Conservation (phyloP, 768 basidiomycete species). For the Mycena galopus region DNA sequence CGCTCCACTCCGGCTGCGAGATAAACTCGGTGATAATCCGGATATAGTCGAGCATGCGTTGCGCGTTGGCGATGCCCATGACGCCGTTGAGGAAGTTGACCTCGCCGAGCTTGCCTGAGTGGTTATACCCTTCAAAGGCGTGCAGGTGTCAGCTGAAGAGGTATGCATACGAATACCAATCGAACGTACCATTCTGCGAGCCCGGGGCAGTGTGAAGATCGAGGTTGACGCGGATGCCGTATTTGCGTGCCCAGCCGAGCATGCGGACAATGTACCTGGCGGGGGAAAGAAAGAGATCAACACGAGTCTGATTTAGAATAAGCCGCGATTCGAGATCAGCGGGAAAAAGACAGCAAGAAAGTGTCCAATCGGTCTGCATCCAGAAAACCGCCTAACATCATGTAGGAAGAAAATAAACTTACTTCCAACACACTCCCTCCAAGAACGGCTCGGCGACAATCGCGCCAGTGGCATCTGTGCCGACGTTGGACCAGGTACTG, state of each 20-base stretch:
- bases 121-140: neutral
- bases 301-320: no score
- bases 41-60: conserved; percentile 64
- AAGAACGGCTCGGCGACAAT: no score
- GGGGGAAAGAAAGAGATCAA: no score
- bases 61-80: neutral
- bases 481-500: no score
- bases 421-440: no score
- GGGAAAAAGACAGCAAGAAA: no score
- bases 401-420: no score
- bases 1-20: neutral
- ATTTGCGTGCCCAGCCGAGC: neutral
- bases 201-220: neutral
- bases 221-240: neutral
- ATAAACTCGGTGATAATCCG: neutral
- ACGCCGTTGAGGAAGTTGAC: neutral
- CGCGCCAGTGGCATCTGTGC: no score
- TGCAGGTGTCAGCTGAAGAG: no score
- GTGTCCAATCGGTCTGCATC: no score
- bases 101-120: neutral
- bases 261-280: neutral
- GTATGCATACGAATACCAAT: neutral
- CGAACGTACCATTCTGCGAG: neutral
- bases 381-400: no score
- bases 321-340: no score